phyloP scores from a whole-genome alignment of 306 rosid species.

The Castanea sativa region DNA sequence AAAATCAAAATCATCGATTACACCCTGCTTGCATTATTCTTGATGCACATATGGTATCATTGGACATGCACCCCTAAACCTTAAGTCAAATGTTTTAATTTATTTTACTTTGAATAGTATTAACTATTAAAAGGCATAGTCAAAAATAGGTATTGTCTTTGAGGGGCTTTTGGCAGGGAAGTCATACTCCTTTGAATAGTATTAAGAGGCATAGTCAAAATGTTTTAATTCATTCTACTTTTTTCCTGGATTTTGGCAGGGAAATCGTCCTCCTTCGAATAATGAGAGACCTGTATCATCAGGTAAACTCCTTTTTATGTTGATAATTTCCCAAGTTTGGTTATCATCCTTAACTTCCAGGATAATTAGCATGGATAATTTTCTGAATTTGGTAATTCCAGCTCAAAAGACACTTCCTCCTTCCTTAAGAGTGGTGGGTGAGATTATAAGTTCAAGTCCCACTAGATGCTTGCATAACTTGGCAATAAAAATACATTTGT shows the following conservation, averaged over 20 bases:
- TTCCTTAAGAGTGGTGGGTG: neutral
- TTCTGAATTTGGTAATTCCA: neutral
- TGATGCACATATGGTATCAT: no score
- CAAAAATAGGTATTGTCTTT: no score
- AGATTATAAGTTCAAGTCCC: neutral
- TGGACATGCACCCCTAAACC: no score
- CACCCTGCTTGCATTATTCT: no score
- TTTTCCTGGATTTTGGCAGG: conserved; percentile 25
- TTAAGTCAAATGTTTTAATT: no score
- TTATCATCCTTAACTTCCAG: neutral
- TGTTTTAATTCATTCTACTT: neutral
- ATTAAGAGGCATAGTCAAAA: no score
- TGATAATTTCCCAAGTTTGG: neutral
- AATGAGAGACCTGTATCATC: conserved; percentile 30
- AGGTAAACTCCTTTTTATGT: conserved; percentile 26
- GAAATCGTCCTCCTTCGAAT: conserved; percentile 24
- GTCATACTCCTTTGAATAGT: no score
- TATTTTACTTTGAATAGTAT: no score
- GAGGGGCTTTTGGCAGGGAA: no score
- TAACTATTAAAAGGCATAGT: no score
- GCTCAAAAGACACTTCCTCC: neutral
- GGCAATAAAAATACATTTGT: neutral
- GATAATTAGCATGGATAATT: neutral
- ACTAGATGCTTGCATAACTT: neutral
- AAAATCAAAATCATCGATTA: no score